Conservation (phyloP, 139 green algal species). For the Volvox reticuliferus region DNA sequence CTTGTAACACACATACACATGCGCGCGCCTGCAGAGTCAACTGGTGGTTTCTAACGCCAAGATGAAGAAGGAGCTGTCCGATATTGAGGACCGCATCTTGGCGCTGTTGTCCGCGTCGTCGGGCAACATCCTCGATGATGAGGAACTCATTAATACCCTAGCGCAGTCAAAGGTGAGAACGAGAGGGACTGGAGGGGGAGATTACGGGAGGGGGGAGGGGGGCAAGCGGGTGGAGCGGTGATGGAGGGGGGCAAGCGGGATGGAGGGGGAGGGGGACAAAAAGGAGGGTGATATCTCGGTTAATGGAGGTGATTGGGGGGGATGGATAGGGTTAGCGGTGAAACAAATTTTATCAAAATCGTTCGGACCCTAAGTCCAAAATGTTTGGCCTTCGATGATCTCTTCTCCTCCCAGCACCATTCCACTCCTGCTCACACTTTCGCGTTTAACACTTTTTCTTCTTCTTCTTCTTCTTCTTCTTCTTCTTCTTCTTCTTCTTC, state of each 20-base stretch:
- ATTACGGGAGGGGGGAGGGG: not conserved
- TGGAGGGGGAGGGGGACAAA: not conserved
- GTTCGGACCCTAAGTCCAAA: not conserved
- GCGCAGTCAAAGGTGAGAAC: slow-evolving; percentile 74
- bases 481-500: too few relatives aligned
- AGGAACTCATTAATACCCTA: slow-evolving; percentile 87
- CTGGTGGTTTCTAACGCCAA: slow-evolving; percentile 85
- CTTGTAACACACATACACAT: too few relatives aligned
- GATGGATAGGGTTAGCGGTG: too few relatives aligned
- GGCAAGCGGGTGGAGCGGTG: not conserved
- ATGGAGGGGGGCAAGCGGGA: not conserved
- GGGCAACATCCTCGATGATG: slow-evolving; percentile 87
- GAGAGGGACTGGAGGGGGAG: not conserved
- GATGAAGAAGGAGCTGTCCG: slow-evolving; percentile 90
- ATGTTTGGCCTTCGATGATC: too few relatives aligned
- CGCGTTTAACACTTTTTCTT: too few relatives aligned
- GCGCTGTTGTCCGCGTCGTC: slow-evolving; percentile 68
- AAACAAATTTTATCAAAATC: too few relatives aligned
- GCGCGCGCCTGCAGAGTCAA: slow-evolving; percentile 16
- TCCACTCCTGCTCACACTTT: too few relatives aligned
- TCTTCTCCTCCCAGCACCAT: too few relatives aligned
- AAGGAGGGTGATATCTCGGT: too few relatives aligned
- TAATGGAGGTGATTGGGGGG: too few relatives aligned
- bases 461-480: too few relatives aligned
- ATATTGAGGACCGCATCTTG: slow-evolving; percentile 83